Evolutionary conservation across 805 yeast species (phyloP).

Genomic region (Ogataea allantospora): DNA sequence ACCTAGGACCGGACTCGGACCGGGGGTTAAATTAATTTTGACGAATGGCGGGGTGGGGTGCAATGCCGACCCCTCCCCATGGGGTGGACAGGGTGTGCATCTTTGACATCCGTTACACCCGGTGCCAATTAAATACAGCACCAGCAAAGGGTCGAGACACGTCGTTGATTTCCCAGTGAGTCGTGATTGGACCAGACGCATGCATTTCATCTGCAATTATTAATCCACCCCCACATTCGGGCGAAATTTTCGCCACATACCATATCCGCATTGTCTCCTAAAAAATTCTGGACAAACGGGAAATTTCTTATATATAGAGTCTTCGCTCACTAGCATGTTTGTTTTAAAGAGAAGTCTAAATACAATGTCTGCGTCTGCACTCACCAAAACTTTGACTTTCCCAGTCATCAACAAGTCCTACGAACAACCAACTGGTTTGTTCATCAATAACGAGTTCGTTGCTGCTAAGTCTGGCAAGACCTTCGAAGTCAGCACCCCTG

Average conservation of each 20-base stretch:
- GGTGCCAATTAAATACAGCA: too few relatives aligned
- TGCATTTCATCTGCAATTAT: neutral
- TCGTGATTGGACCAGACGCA: neutral
- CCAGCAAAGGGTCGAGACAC: neutral
- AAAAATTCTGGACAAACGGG: conserved; percentile 7
- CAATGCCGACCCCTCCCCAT: too few relatives aligned
- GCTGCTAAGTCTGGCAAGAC: conserved; percentile 55
- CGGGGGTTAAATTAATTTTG: too few relatives aligned
- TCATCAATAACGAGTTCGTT: conserved; percentile 64
- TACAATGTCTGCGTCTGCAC: conserved; percentile 17
- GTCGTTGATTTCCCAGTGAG: neutral
- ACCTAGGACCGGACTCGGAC: too few relatives aligned
- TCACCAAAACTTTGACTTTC: conserved; percentile 32
- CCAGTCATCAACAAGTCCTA: conserved; percentile 34
- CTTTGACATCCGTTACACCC: conserved; percentile 4
- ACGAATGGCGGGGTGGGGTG: too few relatives aligned
- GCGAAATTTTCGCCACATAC: neutral
- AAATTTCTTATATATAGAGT: conserved; percentile 6
- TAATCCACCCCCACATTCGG: conserved; percentile 2
- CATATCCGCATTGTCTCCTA: neutral
- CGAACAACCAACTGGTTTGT: conserved; percentile 52
- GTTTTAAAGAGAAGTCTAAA: conserved; percentile 1
- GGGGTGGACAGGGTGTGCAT: conserved; percentile 3
- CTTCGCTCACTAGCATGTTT: conserved; percentile 1
- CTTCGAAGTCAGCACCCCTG: conserved; percentile 62